Conservation (phyloP, 1,139 yeast species). For the Geotrichum histeridarum region DNA sequence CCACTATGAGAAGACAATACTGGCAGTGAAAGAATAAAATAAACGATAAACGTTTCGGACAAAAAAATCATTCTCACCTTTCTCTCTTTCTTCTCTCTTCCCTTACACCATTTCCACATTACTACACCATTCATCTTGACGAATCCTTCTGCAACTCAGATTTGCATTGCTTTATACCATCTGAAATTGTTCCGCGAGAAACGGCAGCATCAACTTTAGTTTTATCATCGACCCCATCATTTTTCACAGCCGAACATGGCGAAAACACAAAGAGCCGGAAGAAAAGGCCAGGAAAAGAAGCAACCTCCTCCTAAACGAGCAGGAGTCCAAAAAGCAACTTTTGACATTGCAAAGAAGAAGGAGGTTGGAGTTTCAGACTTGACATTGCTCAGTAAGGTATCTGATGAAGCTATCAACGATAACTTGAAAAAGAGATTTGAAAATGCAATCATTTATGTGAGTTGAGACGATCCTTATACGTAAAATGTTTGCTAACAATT, state of each 20-base stretch:
- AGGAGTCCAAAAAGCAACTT: conserved; percentile 78
- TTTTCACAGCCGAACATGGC: conserved; percentile 48
- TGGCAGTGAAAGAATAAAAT: background rate
- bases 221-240: background rate
- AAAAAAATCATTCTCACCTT: background rate
- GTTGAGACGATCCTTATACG: background rate
- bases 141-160: no score
- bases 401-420: conserved; percentile 90
- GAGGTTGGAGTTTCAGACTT: conserved; percentile 97
- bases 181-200: background rate
- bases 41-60: background rate
- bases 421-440: conserved; percentile 84
- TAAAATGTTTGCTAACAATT: background rate
- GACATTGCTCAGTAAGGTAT: conserved; percentile 79
- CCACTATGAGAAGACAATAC: background rate
- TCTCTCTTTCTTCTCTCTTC: background rate
- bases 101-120: background rate
- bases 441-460: conserved; percentile 71
- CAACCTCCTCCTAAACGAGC: conserved; percentile 47
- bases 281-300: conserved; percentile 46
- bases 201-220: background rate
- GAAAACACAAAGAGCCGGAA: conserved; percentile 68
- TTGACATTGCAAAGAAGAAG: conserved; percentile 81
- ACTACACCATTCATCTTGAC: no score
- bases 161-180: no score